Evolutionary conservation across 768 basidiomycete species (phyloP).

Genomic region (Mycena albidolilacea): DNA sequence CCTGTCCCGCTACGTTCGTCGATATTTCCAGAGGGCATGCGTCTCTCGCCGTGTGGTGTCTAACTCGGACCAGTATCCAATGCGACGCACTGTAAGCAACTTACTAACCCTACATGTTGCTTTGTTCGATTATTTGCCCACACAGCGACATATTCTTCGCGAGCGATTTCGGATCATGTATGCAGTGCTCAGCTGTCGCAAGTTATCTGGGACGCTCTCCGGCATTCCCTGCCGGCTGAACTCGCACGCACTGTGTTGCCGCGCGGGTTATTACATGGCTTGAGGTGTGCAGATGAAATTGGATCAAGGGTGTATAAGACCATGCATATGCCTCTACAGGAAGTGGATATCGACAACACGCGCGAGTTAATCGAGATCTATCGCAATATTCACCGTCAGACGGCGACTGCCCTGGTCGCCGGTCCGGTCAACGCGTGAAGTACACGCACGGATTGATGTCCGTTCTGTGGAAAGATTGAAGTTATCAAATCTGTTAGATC

Average conservation of each 20-base stretch:
- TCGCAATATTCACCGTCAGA: background rate
- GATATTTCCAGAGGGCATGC: slow-evolving; percentile 9
- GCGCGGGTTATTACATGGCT: slow-evolving; percentile 6
- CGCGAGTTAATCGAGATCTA: slow-evolving; percentile 9
- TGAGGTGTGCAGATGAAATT: background rate
- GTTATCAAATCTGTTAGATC: background rate
- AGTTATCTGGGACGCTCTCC: slow-evolving; percentile 19
- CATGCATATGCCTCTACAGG: background rate
- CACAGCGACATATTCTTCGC: slow-evolving; percentile 22
- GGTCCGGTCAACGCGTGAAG: background rate
- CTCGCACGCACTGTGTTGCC: slow-evolving; percentile 13
- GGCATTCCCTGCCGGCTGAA: background rate
- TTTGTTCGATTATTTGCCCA: background rate
- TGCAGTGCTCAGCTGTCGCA: slow-evolving; percentile 8
- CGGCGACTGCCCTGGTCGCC: background rate
- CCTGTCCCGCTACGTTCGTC: too few species aligned
- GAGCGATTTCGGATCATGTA: slow-evolving; percentile 3
- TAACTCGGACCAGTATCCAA: slow-evolving; percentile 2
- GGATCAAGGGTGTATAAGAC: background rate
- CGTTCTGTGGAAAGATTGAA: background rate
- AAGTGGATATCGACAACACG: slow-evolving; percentile 11
- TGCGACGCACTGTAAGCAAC: slow-evolving; percentile 21
- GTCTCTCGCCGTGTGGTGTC: slow-evolving; percentile 15
- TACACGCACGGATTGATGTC: slow-evolving; percentile 1
- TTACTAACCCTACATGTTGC: background rate